Evolutionary conservation across 2,329 filamentous ascomycete genomes (phyloP).

Genomic region (Penicillium olsonii): DNA sequence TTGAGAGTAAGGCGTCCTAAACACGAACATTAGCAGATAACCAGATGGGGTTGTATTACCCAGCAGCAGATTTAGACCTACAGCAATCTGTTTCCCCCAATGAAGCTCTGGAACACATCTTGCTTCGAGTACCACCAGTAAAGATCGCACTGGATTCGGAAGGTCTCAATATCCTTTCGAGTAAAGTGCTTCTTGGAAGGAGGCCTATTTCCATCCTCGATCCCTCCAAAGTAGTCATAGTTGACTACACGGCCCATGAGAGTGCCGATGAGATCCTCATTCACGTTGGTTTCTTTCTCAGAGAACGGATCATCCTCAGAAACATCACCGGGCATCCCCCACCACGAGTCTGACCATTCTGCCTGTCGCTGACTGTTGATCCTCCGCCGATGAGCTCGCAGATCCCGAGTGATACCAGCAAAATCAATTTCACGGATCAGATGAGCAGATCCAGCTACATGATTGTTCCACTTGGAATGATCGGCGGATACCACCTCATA

Average conservation of each 20-base stretch:
- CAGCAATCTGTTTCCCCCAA: conserved; percentile 84
- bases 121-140: conserved; percentile 98
- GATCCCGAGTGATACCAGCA: conserved; percentile 68
- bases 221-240: conserved; percentile 59
- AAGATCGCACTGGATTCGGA: conserved; percentile 78
- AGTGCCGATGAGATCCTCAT: conserved; percentile 59
- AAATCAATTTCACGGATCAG: conserved; percentile 83
- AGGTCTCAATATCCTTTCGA: conserved; percentile 70
- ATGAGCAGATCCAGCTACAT: conserved; percentile 80
- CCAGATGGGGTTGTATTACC: not conserved
- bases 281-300: conserved; percentile 51
- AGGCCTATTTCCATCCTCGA: conserved; percentile 37
- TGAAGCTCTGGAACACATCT: conserved; percentile 85
- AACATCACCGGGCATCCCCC: conserved; percentile 31
- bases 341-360: conserved; percentile 23
- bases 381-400: conserved; percentile 64
- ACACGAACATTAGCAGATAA: conserved; percentile 24
- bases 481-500: conserved; percentile 96
- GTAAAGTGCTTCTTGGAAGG: conserved; percentile 39
- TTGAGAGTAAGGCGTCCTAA: conserved; percentile 73
- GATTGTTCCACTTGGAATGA: conserved; percentile 93
- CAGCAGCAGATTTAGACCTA: conserved; percentile 52
- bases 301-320: conserved; percentile 46
- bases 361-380: conserved; percentile 36
- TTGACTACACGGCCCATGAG: conserved; percentile 60